These are phyloP conservation scores for Hypericum perforatum DNA, from an alignment of 345 rosid genomes.

Conservation along the genomic window DNA sequence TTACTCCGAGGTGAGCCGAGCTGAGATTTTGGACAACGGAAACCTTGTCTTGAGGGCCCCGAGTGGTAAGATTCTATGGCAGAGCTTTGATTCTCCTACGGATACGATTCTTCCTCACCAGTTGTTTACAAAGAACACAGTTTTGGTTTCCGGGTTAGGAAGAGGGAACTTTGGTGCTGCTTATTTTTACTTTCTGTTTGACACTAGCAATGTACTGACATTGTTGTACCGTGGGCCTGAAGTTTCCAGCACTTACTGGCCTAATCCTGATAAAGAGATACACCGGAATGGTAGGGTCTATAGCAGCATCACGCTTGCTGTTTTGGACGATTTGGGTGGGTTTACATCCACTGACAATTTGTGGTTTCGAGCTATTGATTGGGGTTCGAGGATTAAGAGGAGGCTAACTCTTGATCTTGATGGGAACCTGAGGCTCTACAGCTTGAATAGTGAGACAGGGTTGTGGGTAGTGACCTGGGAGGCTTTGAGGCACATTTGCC, in stretches of 20 bases:
- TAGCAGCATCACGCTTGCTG: constrained; percentile 18
- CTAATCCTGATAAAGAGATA: background rate
- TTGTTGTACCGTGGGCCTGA: constrained; percentile 17
- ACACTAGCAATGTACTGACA: constrained; percentile 14
- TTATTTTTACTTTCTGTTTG: constrained; percentile 18
- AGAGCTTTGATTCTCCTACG: constrained; percentile 24
- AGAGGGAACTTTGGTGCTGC: constrained; percentile 14
- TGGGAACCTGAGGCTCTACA: constrained; percentile 21
- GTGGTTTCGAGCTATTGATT: constrained; percentile 16
- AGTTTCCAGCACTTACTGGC: constrained; percentile 25
- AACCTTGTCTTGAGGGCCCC: constrained; percentile 14
- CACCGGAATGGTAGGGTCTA: constrained; percentile 14
- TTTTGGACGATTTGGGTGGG: constrained; percentile 7
- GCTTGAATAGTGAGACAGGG: constrained; percentile 11
- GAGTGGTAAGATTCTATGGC: constrained; percentile 11
- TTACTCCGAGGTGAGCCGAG: background rate
- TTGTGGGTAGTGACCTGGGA: constrained; percentile 21
- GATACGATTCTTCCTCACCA: constrained; percentile 25
- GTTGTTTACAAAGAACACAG: constrained; percentile 11
- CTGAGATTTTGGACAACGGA: constrained; percentile 16
- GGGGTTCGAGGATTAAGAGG: constrained; percentile 11
- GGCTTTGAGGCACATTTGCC: constrained; percentile 10
- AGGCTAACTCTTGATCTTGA: constrained; percentile 25
- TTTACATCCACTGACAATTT: constrained; percentile 19
- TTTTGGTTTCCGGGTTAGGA: constrained; percentile 18